phyloP scores from a whole-genome alignment of 1,284 basidiomycete species.

The Cutaneotrichosporon cavernicola region DNA sequence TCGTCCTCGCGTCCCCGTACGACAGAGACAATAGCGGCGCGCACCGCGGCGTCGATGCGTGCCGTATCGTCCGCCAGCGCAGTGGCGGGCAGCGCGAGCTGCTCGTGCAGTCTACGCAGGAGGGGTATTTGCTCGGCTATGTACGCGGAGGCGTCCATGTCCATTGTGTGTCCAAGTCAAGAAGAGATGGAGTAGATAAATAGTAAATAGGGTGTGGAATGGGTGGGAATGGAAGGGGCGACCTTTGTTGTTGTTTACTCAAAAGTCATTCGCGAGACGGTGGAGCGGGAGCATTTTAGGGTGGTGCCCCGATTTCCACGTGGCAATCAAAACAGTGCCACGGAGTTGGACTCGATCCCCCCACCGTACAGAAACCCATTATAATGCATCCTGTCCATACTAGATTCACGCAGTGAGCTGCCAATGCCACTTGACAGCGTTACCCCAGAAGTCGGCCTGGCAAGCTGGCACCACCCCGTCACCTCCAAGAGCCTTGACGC shows the following conservation, averaged over 20 bases:
- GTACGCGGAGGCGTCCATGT: slow-evolving; percentile 42
- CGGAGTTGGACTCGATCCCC: too few relatives aligned
- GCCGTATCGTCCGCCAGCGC: slow-evolving; percentile 40
- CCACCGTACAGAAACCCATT: slow-evolving; percentile 2
- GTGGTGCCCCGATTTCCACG: not conserved
- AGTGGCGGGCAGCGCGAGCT: slow-evolving; percentile 40
- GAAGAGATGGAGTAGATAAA: not conserved
- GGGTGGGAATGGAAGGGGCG: not conserved
- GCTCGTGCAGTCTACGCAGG: slow-evolving; percentile 41
- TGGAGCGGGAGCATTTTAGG: not conserved
- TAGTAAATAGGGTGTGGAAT: not conserved
- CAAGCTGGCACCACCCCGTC: slow-evolving; percentile 27
- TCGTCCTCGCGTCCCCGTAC: slow-evolving; percentile 44
- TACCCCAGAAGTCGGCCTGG: slow-evolving; percentile 39
- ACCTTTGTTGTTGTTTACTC: slow-evolving; percentile 18
- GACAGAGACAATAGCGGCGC: slow-evolving; percentile 40
- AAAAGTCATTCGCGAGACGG: slow-evolving; percentile 2
- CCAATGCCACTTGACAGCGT: slow-evolving; percentile 37
- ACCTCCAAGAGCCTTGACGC: slow-evolving; percentile 29
- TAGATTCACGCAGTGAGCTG: slow-evolving; percentile 29
- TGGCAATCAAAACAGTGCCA: not conserved
- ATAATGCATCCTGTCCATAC: slow-evolving; percentile 2
- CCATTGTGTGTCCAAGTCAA: not conserved
- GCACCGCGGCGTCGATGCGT: slow-evolving; percentile 46
- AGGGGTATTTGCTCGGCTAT: slow-evolving; percentile 47